These are phyloP conservation scores for Pythium vanterpoolii DNA, from an alignment of 352 stramenopile genomes.

Conservation along the genomic window DNA sequence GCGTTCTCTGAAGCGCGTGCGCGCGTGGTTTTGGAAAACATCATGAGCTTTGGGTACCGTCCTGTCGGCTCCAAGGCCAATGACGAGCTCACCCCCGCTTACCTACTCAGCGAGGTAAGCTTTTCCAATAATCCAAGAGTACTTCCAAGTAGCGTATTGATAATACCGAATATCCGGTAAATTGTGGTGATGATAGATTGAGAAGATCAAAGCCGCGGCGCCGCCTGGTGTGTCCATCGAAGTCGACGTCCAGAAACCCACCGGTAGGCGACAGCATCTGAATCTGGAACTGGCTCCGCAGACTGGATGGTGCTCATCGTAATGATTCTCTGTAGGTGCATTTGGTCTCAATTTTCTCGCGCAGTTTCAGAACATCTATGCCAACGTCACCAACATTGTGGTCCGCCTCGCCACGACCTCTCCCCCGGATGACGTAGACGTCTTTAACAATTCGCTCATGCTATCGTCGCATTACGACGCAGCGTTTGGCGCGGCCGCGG, in stretches of 20 bases:
- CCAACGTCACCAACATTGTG: slow-evolving; percentile 81
- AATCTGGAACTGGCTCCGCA: no score
- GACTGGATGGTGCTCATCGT: not conserved
- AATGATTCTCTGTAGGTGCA: slow-evolving; percentile 25
- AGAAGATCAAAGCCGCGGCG: slow-evolving; percentile 42
- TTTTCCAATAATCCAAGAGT: not conserved
- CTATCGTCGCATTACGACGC: slow-evolving; percentile 81
- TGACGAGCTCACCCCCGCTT: slow-evolving; percentile 57
- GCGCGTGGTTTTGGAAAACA: slow-evolving; percentile 53
- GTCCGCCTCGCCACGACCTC: slow-evolving; percentile 46
- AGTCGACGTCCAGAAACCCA: slow-evolving; percentile 63
- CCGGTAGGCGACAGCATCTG: slow-evolving; percentile 16
- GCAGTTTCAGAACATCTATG: slow-evolving; percentile 85
- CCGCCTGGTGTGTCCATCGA: slow-evolving; percentile 37
- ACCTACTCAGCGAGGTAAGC: slow-evolving; percentile 48
- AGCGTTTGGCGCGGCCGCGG: slow-evolving; percentile 60
- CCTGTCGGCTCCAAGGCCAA: slow-evolving; percentile 62
- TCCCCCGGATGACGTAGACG: slow-evolving; percentile 20
- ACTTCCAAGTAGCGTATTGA: slow-evolving; percentile 4
- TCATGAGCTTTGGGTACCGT: slow-evolving; percentile 74
- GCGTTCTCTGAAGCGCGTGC: slow-evolving; percentile 57
- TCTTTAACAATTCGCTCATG: slow-evolving; percentile 51
- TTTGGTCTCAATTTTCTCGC: slow-evolving; percentile 77
- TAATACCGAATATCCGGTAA: not conserved
- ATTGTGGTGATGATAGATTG: slow-evolving; percentile 40